Conservation (phyloP, 176 grass and related monocot species). For the Chrysopogon serrulatus region DNA sequence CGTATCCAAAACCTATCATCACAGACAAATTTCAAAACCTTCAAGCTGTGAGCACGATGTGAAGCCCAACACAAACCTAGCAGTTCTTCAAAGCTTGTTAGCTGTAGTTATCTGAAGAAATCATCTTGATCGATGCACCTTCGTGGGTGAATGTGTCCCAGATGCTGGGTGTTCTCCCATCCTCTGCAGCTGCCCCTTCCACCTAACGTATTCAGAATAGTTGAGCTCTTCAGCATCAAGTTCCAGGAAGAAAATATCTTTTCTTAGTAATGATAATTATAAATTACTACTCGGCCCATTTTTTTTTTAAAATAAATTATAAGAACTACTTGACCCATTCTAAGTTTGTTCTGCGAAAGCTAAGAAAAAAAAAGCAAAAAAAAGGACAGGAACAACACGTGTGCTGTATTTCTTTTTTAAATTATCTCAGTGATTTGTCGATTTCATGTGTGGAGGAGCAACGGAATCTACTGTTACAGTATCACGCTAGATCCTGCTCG, state of each 20-base stretch:
- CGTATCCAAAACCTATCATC: constrained; percentile 35
- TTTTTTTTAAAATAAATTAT: neutral
- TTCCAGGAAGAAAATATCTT: neutral
- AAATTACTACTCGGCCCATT: too few relatives aligned
- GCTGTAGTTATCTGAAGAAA: neutral
- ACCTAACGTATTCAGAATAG: constrained; percentile 11
- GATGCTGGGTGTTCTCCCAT: constrained; percentile 57
- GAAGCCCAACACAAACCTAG: neutral
- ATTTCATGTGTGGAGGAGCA: neutral
- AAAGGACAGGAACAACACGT: neutral
- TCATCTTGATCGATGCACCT: constrained; percentile 17
- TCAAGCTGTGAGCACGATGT: neutral
- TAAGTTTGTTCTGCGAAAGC: neutral
- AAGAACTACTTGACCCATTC: neutral
- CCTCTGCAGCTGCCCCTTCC: constrained; percentile 62
- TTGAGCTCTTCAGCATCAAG: neutral
- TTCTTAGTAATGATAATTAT: too few relatives aligned
- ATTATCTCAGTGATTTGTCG: neutral
- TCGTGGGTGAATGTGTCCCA: constrained; percentile 60
- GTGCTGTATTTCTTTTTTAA: too few relatives aligned
- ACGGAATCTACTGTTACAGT: too few relatives aligned
- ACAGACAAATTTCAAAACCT: neutral
- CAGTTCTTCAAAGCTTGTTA: neutral
- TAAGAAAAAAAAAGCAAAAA: neutral
- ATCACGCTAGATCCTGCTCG: neutral